Percentiles rank a stretch among this genome's conserved stretches.
Evolutionary conservation across 768 basidiomycete genomes (phyloP).

Genomic region (Gymnopilus dilepis): DNA sequence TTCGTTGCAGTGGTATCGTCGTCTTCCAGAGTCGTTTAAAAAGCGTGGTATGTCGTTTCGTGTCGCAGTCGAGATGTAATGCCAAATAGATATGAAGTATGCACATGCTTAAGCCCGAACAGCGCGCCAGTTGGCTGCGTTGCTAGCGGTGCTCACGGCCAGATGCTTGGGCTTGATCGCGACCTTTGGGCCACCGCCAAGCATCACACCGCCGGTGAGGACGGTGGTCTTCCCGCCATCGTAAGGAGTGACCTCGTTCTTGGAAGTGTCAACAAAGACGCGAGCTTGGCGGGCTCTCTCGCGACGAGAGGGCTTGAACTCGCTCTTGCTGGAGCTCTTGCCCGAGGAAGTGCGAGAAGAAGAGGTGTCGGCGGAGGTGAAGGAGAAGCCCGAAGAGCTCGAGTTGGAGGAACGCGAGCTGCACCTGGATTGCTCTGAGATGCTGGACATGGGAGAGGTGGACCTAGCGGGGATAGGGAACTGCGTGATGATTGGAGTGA

Average conservation of each 20-base stretch:
- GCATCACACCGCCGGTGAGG: constrained; percentile 88
- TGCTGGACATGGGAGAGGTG: constrained; percentile 61
- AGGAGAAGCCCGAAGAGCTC: constrained; percentile 61
- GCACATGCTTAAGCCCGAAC: constrained; percentile 47
- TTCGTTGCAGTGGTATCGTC: constrained; percentile 30
- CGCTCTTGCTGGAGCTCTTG: constrained; percentile 29
- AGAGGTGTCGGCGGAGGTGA: constrained; percentile 53
- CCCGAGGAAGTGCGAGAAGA: constrained; percentile 50
- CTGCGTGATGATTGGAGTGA: constrained; percentile 64
- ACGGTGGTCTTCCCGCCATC: constrained; percentile 90
- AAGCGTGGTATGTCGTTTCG: constrained; percentile 22
- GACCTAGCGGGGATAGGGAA: constrained; percentile 60
- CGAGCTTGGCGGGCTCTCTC: constrained; percentile 71
- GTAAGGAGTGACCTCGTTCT: constrained; percentile 82
- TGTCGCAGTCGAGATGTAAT: constrained; percentile 19
- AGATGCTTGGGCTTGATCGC: constrained; percentile 32
- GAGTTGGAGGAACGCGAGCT: constrained; percentile 78
- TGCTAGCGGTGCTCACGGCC: constrained; percentile 36
- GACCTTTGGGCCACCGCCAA: constrained; percentile 56
- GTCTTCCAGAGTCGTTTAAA: constrained; percentile 31
- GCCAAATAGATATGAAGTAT: constrained; percentile 13
- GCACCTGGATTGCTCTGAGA: constrained; percentile 70
- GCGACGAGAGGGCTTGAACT: constrained; percentile 63
- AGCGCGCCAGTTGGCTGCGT: constrained; percentile 61
- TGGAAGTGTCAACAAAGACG: constrained; percentile 76